Base-by-base conservation (phyloP, 352 stramenopile species). In the Phytopythium chamaehyphon region DNA sequence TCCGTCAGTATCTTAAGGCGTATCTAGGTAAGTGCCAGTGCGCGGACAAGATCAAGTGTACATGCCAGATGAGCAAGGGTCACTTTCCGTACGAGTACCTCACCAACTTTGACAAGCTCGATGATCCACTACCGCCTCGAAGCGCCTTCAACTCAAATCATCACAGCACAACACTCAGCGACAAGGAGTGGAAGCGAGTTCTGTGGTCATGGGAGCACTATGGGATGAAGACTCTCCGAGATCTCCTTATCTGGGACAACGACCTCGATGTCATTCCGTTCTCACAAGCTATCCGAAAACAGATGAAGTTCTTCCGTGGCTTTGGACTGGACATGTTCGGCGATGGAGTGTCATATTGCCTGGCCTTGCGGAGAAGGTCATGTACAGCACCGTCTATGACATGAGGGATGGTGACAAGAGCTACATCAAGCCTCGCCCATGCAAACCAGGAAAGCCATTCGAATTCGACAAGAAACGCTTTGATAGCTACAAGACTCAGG, bases 11-110 rank as follows among this genome's bases (percentile, higher is more conserved):
- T 46, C 31, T 73, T 0, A 55, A 11, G 0, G 60, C 61, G 40
- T 68, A 73, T 55, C 39, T 70, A 9, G 65, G 65, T 23, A 54
- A 42, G 11, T 70, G 65, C 38, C 58, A 67, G 21, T 70, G 61
- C 50, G 49, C 56, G n/a, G 47, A 70, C 44, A 73, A 70, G 19
- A 63, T 70, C 53, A 24, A 46, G 19, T 68, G 59, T 18, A 16
- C 46, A 9, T 72, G 63, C 57, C 51, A 47, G 35, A 37, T 61
- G 21, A 46, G 36, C n/a, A 71, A 64, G 24, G 57, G 62, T 37
- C 15, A 61, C 18, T 62, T 67, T 44, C 58, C 61, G 23, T 63
- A 74, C n/a, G 59, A 74, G 36, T 74, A 69, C 31, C 68, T 74
- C 19, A 70, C 49, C 11, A 38, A 16, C 0, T 75, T 69, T 37